Evolutionary conservation across 2,329 filamentous ascomycete species (phyloP), one percentile per base, ranked within the genome.

Genomic region (Bipolaris zeicola): DNA sequence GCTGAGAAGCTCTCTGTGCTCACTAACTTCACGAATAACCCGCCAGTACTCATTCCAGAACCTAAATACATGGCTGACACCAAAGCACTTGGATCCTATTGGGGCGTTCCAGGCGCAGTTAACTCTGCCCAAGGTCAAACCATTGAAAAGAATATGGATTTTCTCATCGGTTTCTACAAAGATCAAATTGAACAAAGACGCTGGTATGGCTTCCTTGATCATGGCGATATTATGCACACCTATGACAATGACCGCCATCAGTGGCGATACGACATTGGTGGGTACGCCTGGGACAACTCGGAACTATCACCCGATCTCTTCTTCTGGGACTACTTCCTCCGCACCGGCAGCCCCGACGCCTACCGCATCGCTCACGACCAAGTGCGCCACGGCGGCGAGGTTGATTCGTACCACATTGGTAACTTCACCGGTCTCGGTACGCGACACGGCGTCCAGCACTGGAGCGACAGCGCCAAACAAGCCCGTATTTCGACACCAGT

Each of bases 281-380:
- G 86, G 0, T 88, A 85, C 55, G 85, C 84, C 0, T 88, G 86
- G 86, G 85, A 87, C 46, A 88, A 88, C 65, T 85, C 83, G 0
- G 85, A 88, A 66, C 77, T 88, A 0, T 87, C 85, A 0, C 83
- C 86, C 0, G 85, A 88, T 62, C 70, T 87, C 2, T 88, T 83
- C 74, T 81, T 88, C 63, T 88, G 86, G 86, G 81, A 80, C 3
- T 83, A 85, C 55, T 88, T 87, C 72, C 77, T 88, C 1, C 81
- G 82, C 8, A 87, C 84, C 0, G 85, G 85, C 0, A 77, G 82
- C 2, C 78, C 80, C 3, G 84, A 86, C 50, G 81, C 85, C 0
- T 88, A 83, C 63, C 79, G 82, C 0, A 81, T 87, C 44, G 85
- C 85, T 0, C 85, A 88, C 64, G 82, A 83, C 0, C 72, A 86